Evolutionary conservation across 441 rosid genomes (phyloP).

Genomic region (Eutrema salsugineum): DNA sequence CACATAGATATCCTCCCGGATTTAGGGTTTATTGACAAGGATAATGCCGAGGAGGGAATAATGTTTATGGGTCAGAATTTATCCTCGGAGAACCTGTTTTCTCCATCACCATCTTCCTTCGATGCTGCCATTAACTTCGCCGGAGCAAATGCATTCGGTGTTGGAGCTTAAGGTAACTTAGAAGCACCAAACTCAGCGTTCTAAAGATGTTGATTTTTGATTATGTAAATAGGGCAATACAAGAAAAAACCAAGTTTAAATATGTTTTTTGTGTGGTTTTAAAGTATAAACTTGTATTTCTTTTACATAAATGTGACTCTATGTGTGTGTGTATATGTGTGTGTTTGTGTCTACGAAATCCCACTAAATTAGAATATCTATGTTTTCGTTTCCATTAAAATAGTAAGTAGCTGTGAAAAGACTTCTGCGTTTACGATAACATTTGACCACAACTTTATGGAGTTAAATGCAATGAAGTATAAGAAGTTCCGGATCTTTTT

Average conservation of each 20-base stretch:
- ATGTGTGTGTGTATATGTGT: slow-evolving; percentile 13
- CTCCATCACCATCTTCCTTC: slow-evolving; percentile 13
- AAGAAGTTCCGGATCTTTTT: too few species aligned
- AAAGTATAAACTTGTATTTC: neutral
- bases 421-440: neutral
- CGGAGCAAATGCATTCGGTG: slow-evolving; percentile 5
- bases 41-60: slow-evolving; percentile 15
- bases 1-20: slow-evolving; percentile 32
- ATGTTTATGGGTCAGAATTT: neutral
- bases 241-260: slow-evolving; percentile 4
- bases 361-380: neutral
- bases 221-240: slow-evolving; percentile 11
- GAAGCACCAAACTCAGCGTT: slow-evolving; percentile 6
- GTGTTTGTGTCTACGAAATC: slow-evolving; percentile 9
- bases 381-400: neutral
- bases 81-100: slow-evolving; percentile 28
- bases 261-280: neutral
- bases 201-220: slow-evolving; percentile 1
- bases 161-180: slow-evolving; percentile 11
- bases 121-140: slow-evolving; percentile 18
- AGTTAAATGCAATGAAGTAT: neutral
- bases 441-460: neutral
- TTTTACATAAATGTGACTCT: slow-evolving; percentile 8
- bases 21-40: slow-evolving; percentile 17
- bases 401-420: neutral